Percentiles rank a stretch among this genome's conserved stretches.
These are phyloP conservation scores for Trametes gibbosa DNA, from an alignment of 768 basidiomycete species.

Conservation along the genomic window DNA sequence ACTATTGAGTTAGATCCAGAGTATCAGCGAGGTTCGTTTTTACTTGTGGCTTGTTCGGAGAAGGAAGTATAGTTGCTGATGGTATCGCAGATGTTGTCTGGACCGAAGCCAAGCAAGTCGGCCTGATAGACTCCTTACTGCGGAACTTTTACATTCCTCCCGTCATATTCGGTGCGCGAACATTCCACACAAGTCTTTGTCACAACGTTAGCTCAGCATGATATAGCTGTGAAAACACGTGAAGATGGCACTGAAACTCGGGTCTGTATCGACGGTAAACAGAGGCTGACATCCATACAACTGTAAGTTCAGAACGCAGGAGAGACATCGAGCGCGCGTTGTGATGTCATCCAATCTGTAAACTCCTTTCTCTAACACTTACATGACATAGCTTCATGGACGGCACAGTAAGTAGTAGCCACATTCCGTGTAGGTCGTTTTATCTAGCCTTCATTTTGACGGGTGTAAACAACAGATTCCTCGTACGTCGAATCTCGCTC, in stretches of 20 bases:
- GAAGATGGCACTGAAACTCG: slow-evolving; percentile 44
- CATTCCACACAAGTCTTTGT: not conserved
- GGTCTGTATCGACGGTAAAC: slow-evolving; percentile 72
- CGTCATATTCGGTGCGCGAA: slow-evolving; percentile 58
- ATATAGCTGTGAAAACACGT: slow-evolving; percentile 37
- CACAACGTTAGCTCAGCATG: not conserved
- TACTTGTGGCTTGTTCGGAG: not conserved
- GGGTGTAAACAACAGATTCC: slow-evolving; percentile 4
- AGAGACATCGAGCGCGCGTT: too few species aligned
- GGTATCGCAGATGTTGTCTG: slow-evolving; percentile 54
- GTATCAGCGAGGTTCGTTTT: slow-evolving; percentile 55
- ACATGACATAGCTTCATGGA: slow-evolving; percentile 46
- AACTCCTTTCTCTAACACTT: not conserved
- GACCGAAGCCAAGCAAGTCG: slow-evolving; percentile 57
- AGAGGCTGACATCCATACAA: slow-evolving; percentile 63
- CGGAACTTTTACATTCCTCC: slow-evolving; percentile 67
- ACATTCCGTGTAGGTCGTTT: not conserved
- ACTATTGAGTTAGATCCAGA: slow-evolving; percentile 59
- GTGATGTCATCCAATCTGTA: too few species aligned
- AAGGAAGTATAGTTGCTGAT: not conserved
- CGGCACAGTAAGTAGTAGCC: slow-evolving; percentile 45
- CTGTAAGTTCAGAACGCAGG: slow-evolving; percentile 36
- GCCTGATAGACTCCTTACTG: slow-evolving; percentile 62
- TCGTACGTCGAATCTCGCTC: slow-evolving; percentile 11
- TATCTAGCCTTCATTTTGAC: not conserved